A percentile compares a stretch with the other conserved stretches of the same genome.
Evolutionary conservation across 2,329 filamentous ascomycete genomes (phyloP).

Genomic region (Atkinsonella hypoxylon): DNA sequence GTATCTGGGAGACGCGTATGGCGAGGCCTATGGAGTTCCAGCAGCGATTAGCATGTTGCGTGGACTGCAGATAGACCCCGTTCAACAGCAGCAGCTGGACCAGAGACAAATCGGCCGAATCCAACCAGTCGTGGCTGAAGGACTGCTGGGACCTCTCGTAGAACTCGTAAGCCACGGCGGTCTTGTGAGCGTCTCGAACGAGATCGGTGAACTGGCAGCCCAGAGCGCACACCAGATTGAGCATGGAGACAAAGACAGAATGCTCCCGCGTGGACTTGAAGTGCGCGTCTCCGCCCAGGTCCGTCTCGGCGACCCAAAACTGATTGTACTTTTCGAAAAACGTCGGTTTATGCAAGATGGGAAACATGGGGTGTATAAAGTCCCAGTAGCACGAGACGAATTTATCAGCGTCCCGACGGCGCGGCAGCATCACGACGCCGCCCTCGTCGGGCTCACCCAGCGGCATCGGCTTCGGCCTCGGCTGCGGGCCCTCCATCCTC

Average conservation of each 20-base stretch:
- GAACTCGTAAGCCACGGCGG: slow-evolving; percentile 2
- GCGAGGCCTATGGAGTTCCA: slow-evolving; percentile 5
- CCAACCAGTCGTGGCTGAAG: slow-evolving; percentile 2
- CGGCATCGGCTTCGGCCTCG: neutral
- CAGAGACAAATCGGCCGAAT: slow-evolving; percentile 1
- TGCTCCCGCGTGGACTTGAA: neutral
- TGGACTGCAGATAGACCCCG: slow-evolving; percentile 3
- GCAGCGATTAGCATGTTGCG: slow-evolving; percentile 3
- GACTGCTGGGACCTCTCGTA: neutral
- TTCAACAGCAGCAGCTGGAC: slow-evolving; percentile 2
- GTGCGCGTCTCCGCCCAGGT: neutral
- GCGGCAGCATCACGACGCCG: neutral
- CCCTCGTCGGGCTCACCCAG: neutral
- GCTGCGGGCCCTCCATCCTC: neutral
- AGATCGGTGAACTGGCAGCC: slow-evolving; percentile 4
- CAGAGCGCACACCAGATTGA: slow-evolving; percentile 2
- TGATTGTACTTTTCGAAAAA: neutral
- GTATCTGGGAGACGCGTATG: slow-evolving; percentile 3
- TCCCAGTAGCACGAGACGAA: slow-evolving; percentile 4
- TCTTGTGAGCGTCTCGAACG: slow-evolving; percentile 1
- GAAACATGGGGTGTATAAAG: slow-evolving; percentile 4
- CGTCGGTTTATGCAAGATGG: slow-evolving; percentile 1
- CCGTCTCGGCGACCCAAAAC: neutral
- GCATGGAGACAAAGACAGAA: slow-evolving; percentile 1
- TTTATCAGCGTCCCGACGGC: neutral